Percentiles rank a stretch among this genome's conserved stretches.
These are phyloP conservation scores for Tilletia indica DNA, from an alignment of 1,284 basidiomycete species.

Conservation along the genomic window DNA sequence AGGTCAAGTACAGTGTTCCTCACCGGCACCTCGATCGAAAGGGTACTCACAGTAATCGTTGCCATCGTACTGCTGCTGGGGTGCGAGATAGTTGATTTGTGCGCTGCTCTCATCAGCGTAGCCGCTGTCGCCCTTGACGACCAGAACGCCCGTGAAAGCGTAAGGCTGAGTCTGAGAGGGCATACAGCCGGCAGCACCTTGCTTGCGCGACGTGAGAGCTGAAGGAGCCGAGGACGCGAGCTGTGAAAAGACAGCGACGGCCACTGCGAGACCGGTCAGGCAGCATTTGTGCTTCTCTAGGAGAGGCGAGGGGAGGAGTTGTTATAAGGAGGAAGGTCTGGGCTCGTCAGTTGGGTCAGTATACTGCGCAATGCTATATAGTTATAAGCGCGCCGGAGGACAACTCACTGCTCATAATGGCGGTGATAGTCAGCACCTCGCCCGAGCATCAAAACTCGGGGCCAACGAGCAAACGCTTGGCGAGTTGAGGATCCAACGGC, in stretches of 20 bases:
- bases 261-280: too few relatives aligned
- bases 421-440: constrained; percentile 88
- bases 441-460: constrained; percentile 95
- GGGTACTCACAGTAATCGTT: not conserved
- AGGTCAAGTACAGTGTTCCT: too few relatives aligned
- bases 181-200: not conserved
- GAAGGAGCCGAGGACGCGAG: too few relatives aligned
- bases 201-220: too few relatives aligned
- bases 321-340: too few relatives aligned
- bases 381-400: too few relatives aligned
- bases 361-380: too few relatives aligned
- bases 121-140: not conserved
- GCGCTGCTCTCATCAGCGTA: not conserved
- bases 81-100: not conserved
- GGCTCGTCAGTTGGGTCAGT: too few relatives aligned
- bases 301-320: too few relatives aligned
- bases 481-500: constrained; percentile 91
- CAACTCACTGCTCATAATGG: constrained; percentile 69
- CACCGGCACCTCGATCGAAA: too few relatives aligned
- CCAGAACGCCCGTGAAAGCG: not conserved
- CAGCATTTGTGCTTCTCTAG: too few relatives aligned
- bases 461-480: constrained; percentile 98
- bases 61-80: not conserved
- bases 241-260: too few relatives aligned
- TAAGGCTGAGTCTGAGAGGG: not conserved